phyloP scores from a whole-genome alignment of 2,329 filamentous ascomycete species.

The Aureobasidium namibiae region DNA sequence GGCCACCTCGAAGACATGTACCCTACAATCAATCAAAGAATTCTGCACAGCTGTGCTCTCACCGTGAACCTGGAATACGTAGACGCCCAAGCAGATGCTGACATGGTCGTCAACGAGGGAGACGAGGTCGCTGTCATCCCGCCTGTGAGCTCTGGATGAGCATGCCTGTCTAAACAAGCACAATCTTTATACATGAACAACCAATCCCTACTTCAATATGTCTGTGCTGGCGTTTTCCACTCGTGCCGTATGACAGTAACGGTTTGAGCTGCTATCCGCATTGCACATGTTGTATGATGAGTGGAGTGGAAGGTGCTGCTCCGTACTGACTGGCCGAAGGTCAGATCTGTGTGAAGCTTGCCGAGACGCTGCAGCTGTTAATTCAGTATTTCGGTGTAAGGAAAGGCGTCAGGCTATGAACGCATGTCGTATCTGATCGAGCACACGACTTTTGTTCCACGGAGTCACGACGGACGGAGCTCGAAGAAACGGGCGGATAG shows the following conservation, averaged over 20 bases:
- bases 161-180: neutral
- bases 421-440: neutral
- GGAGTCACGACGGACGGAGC: neutral
- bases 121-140: conserved; percentile 86
- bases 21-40: conserved; percentile 57
- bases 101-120: conserved; percentile 54
- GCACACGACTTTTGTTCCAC: neutral
- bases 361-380: neutral
- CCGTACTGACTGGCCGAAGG: too few species aligned
- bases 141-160: conserved; percentile 74
- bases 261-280: too few species aligned
- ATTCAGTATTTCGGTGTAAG: neutral
- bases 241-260: neutral
- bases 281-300: too few species aligned
- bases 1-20: conserved; percentile 60
- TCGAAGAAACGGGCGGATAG: neutral
- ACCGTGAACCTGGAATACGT: conserved; percentile 78
- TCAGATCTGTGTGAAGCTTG: neutral
- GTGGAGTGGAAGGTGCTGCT: too few species aligned
- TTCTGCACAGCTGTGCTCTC: conserved; percentile 65
- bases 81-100: conserved; percentile 50
- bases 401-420: neutral
- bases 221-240: neutral
- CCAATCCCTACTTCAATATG: neutral
- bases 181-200: neutral